These are phyloP conservation scores for Citrus maxima DNA, from an alignment of 345 rosid species.

Conservation along the genomic window DNA sequence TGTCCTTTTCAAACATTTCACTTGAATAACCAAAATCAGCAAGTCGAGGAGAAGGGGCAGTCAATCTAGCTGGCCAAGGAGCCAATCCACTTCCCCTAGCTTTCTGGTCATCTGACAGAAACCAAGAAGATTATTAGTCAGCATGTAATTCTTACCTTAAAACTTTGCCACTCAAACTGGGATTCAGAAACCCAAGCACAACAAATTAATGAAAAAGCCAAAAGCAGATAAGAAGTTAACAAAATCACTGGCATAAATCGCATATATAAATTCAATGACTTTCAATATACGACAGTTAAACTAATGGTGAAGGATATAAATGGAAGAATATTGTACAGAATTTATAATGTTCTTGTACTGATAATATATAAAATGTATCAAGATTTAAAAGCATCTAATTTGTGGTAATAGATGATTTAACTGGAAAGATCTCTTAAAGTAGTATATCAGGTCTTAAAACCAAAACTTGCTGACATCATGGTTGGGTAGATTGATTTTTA, in stretches of 20 bases:
- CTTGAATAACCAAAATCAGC: slow-evolving; percentile 84
- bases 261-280: not conserved
- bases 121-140: slow-evolving; percentile 13
- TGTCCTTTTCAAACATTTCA: slow-evolving; percentile 81
- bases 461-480: not conserved
- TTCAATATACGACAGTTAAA: not conserved
- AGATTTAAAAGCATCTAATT: not conserved
- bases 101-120: slow-evolving; percentile 62
- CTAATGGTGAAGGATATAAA: not conserved
- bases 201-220: not conserved
- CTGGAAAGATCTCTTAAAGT: not conserved
- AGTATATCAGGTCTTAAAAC: not conserved
- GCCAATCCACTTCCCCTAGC: slow-evolving; percentile 88
- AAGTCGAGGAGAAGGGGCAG: slow-evolving; percentile 82
- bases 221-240: not conserved
- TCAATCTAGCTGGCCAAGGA: slow-evolving; percentile 96
- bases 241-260: not conserved
- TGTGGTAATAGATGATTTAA: not conserved
- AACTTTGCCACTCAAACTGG: not conserved
- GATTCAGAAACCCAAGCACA: not conserved
- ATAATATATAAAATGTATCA: not conserved
- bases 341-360: not conserved
- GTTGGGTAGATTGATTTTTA: not conserved
- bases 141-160: not conserved
- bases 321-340: not conserved